Percentiles rank a stretch among this genome's conserved stretches.
Conservation (phyloP, 225 moss, liverwort and hornwort species). For the Thuidium tamariscinum region DNA sequence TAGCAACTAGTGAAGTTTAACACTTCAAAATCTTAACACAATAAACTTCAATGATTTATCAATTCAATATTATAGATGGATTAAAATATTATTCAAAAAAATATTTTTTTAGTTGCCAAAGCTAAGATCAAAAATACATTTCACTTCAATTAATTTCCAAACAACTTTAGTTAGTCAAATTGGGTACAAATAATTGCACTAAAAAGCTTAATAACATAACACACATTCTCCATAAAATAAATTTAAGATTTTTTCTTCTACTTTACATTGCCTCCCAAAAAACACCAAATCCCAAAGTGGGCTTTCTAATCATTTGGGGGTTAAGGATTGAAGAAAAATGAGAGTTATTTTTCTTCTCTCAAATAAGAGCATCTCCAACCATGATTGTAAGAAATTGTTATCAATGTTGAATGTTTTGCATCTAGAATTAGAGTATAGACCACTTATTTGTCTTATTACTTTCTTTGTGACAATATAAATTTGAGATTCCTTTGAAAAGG, state of each 20-base stretch:
- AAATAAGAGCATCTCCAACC: background rate
- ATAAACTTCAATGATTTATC: background rate
- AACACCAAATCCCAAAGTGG: background rate
- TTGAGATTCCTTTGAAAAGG: too few relatives aligned
- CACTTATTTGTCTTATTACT: too few relatives aligned
- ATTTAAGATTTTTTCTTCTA: background rate
- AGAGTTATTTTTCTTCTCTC: background rate
- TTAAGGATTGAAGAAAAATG: too few relatives aligned
- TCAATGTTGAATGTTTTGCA: background rate
- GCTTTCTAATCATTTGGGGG: background rate
- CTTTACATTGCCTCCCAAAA: background rate
- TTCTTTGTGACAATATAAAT: too few relatives aligned
- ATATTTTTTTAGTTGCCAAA: rapidly evolving
- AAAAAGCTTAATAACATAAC: background rate
- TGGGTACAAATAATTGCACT: background rate
- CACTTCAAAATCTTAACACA: background rate
- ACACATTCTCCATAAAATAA: rapidly evolving
- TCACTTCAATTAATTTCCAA: background rate
- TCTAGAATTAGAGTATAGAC: background rate
- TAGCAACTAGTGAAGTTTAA: background rate
- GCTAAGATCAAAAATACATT: background rate
- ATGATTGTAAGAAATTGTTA: background rate
- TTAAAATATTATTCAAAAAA: background rate
- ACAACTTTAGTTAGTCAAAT: background rate
- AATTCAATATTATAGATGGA: background rate